phyloP scores from a whole-genome alignment of 129 eudicot genomes.

The Tagetes patula region DNA sequence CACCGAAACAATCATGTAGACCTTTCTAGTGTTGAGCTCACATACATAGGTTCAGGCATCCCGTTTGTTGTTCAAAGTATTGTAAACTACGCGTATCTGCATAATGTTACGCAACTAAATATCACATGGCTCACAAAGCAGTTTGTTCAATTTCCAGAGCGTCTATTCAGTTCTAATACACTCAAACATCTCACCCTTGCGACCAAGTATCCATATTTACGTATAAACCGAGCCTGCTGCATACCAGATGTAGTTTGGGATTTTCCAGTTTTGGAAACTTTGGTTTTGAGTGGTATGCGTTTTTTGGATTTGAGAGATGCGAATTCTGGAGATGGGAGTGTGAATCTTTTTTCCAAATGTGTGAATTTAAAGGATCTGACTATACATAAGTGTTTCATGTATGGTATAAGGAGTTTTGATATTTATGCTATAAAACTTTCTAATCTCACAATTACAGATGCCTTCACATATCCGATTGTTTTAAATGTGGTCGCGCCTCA shows the following conservation, averaged over 20 bases:
- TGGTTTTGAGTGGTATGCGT: neutral
- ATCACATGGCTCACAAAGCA: neutral
- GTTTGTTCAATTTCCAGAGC: neutral
- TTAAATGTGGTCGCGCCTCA: conserved; percentile 21
- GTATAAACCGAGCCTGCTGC: neutral
- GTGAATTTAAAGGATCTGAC: conserved; percentile 24
- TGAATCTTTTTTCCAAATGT: conserved; percentile 27
- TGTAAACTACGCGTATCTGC: conserved; percentile 10
- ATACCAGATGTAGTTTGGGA: conserved; percentile 15
- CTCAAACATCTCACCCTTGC: conserved; percentile 22
- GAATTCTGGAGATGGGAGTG: neutral
- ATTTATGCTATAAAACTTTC: conserved; percentile 1
- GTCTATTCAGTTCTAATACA: conserved; percentile 1
- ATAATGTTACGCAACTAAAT: conserved; percentile 11
- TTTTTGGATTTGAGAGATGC: neutral
- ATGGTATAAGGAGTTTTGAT: neutral
- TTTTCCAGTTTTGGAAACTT: conserved; percentile 24
- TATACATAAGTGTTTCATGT: neutral
- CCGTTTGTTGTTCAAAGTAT: neutral
- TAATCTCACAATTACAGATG: conserved; percentile 16
- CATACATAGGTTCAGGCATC: conserved; percentile 1
- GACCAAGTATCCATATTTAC: neutral
- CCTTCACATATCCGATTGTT: neutral
- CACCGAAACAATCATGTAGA: conserved; percentile 2
- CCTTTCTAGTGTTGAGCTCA: neutral